These are phyloP conservation scores for Staphylotrichum tortipilum DNA, from an alignment of 495 filamentous ascomycete genomes.

Conservation along the genomic window DNA sequence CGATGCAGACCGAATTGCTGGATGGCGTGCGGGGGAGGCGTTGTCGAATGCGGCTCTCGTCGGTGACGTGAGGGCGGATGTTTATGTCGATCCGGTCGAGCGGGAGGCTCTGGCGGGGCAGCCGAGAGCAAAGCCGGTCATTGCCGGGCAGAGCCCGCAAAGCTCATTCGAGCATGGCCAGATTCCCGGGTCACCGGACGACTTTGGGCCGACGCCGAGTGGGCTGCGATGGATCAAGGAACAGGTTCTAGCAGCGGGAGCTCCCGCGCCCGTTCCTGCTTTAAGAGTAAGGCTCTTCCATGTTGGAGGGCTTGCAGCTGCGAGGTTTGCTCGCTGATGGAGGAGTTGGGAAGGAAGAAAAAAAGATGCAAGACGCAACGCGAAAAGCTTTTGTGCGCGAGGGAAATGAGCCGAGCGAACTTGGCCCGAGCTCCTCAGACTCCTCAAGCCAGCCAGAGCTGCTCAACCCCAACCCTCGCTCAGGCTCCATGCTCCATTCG, in stretches of 20 bases:
- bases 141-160: conserved; percentile 22
- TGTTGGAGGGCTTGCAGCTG: too few species aligned
- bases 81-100: conserved; percentile 7
- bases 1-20: background rate
- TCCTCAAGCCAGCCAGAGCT: too few species aligned
- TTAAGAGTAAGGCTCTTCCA: background rate
- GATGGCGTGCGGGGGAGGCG: background rate
- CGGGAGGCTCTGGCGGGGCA: conserved; percentile 4
- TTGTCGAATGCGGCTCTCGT: too few species aligned
- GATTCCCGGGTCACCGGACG: conserved; percentile 7
- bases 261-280: background rate
- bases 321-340: too few species aligned
- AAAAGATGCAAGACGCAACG: background rate
- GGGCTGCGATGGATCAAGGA: background rate
- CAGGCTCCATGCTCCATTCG: too few species aligned
- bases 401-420: background rate
- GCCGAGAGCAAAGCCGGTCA: conserved; percentile 25
- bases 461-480: too few species aligned
- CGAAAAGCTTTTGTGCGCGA: conserved; percentile 10
- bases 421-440: conserved; percentile 9
- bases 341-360: background rate
- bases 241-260: conserved; percentile 1
- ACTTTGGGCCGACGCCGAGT: background rate
- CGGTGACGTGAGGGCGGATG: background rate
- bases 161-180: conserved; percentile 12